Conservation (phyloP, 225 moss, liverwort and hornwort species). For the Sphagnum contortum region DNA sequence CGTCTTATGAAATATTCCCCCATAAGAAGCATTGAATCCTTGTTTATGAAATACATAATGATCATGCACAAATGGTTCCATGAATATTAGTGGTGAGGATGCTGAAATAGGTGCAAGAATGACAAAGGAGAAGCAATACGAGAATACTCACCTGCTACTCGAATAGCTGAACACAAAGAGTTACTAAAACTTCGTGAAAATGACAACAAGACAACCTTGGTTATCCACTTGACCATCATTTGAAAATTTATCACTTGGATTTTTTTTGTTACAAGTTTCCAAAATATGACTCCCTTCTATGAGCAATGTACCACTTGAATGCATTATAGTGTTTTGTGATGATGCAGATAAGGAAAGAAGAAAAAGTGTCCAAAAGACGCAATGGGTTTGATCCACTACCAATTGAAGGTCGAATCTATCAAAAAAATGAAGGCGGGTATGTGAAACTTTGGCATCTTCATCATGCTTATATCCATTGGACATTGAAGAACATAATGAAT, state of each 20-base stretch:
- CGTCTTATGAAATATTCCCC: constrained; percentile 5
- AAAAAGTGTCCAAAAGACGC: constrained; percentile 31
- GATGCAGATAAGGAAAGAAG: constrained; percentile 14
- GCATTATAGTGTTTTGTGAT: constrained; percentile 3
- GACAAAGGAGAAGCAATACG: constrained; percentile 51
- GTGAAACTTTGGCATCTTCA: background rate
- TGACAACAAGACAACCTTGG: constrained; percentile 21
- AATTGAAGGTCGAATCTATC: constrained; percentile 57
- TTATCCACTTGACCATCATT: background rate
- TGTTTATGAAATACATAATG: background rate
- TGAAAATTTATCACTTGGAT: too few species aligned
- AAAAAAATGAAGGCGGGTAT: constrained; percentile 92
- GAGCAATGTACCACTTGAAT: too few species aligned
- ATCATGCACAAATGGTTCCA: background rate
- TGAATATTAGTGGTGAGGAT: background rate
- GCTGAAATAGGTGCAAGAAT: constrained; percentile 18
- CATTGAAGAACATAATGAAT: too few species aligned
- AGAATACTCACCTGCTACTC: constrained; percentile 54
- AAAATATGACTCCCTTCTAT: too few species aligned
- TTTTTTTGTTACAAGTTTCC: too few species aligned
- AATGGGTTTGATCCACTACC: constrained; percentile 81
- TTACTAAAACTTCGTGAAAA: constrained; percentile 44
- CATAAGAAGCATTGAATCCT: constrained; percentile 4
- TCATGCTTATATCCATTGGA: too few species aligned
- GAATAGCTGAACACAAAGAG: constrained; percentile 73